Evolutionary conservation across 177 flowering plant genomes (phyloP), one percentile per base, ranked within the genome.

Genomic region (Vitis hybrid): DNA sequence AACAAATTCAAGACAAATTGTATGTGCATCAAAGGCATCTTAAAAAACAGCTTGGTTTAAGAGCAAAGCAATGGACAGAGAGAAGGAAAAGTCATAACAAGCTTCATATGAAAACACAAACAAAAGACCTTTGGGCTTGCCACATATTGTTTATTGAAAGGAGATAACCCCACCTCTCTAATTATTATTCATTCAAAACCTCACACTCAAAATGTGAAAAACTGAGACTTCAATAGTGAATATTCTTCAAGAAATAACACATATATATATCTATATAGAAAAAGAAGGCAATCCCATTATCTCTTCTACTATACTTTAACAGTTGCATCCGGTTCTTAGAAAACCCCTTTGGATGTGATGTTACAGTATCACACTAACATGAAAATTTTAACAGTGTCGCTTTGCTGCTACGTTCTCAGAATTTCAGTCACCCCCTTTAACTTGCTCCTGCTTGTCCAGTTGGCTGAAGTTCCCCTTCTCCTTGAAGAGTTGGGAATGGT

Each of bases 391-490:
- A 20, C 14, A 51, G 66, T 6, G 44, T 72, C 67, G 73, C 72
- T 78, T 78, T 0, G 83, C 60, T 11, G 56, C 71, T 51, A 75
- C 66, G 70, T 79, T 82, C 84, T 84, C 87, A 69, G 85, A 71
- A 78, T 82, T 83, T 84, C 88, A 71, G 85, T 71, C 81, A 76
- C 82, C 77, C 11, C 70, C 91, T 74, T 77, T 80, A 62, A 62
- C 72, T 5, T 79, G 71, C 64, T 85, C 89, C 44, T 85, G 86
- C 72, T 87, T 89, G 75, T 76, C 89, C 18, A 94, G 84, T 69
- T 88, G 92, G 84, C 94, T 94, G 83, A 91, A 94, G 80, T 91
- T 89, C 2, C 97, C 98, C 76, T 87, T 92, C 70, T 82, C 82
- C 86, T 86, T 94, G 90, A 94, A 90, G 55, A 92, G 94, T 77